Base-by-base conservation (phyloP, 2,329 filamentous ascomycete genomes). In the Lachnellula arida region DNA sequence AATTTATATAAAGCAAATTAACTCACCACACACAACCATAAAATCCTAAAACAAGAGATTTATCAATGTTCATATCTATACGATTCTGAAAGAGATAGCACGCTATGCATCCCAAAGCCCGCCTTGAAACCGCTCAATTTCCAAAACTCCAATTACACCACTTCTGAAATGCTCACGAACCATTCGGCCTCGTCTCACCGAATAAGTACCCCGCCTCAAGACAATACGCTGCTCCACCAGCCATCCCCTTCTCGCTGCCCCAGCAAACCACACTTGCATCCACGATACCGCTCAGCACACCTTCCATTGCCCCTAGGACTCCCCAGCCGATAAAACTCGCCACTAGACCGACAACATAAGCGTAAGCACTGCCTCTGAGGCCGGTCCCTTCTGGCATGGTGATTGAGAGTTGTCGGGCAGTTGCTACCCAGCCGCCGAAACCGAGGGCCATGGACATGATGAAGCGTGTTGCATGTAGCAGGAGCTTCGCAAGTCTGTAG, bases 291-390 rank as follows among this genome's bases (percentile, higher is more conserved):
- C 89, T 89, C 23, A 96, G 75, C 17, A 96, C 88, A 14, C 91
- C 89, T 70, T 96, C 92, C 81, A 96, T 93, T 2, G 91, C 88
- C 25, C 91, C 91, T 50, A 99, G 77, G 1, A 97, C 86, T 5
- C 90, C 91, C 86, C 94, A 99, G 7, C 94, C 94, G 64, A 99
- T 97, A 53, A 93, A 91, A 58, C 89, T 91, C 15, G 94, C 94
- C 63, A 97, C 87, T 60, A 99, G 73, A 9, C 92, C 94, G 22
- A 99, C 90, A 1, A 97, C 83, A 68, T 97, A 99, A 2, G 93
- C 94, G 71, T 99, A 99, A 23, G 94, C 79, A 65, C 91, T 96
- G 8, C 94, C 94, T 46, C 83, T 83, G 50, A 87, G 70, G 0
- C 82, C 80, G 42, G 44, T 65, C 40, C 55, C 69, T 66, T 76